phyloP scores from a whole-genome alignment of 2,329 filamentous ascomycete genomes.

The Aureobasidium sp. region DNA sequence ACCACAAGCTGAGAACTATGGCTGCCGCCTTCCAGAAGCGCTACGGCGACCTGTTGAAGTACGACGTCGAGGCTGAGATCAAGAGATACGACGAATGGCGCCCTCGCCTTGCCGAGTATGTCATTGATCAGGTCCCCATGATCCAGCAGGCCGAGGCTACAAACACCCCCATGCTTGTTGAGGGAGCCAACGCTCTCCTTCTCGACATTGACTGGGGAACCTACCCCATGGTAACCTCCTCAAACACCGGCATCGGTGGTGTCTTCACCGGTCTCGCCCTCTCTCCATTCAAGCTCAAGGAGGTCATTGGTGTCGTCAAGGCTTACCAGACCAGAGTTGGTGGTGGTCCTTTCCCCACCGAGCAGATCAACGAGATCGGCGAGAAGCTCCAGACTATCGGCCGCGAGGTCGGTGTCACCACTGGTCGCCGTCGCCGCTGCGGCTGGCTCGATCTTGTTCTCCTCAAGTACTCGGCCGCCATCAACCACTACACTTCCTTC shows the following conservation, averaged over 20 bases:
- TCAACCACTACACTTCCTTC: conserved; percentile 60
- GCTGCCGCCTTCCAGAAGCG: conserved; percentile 58
- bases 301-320: conserved; percentile 59
- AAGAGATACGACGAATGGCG: conserved; percentile 52
- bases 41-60: conserved; percentile 58
- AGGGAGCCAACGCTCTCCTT: conserved; percentile 63
- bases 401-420: conserved; percentile 49
- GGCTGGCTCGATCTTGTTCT: conserved; percentile 63
- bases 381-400: conserved; percentile 50
- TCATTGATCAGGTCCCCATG: conserved; percentile 59
- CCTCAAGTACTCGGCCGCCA: conserved; percentile 54
- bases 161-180: conserved; percentile 55
- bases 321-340: conserved; percentile 54
- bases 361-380: conserved; percentile 51
- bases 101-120: conserved; percentile 49
- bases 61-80: conserved; percentile 65
- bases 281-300: conserved; percentile 52
- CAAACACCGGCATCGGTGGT: conserved; percentile 52
- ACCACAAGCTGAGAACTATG: conserved; percentile 55
- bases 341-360: conserved; percentile 59
- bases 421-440: conserved; percentile 53
- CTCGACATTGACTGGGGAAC: conserved; percentile 57
- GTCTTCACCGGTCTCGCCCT: conserved; percentile 56
- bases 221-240: conserved; percentile 55
- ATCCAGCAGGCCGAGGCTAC: conserved; percentile 53